phyloP scores from a whole-genome alignment of 2,329 filamentous ascomycete genomes.

The Aspergillus sojae region DNA sequence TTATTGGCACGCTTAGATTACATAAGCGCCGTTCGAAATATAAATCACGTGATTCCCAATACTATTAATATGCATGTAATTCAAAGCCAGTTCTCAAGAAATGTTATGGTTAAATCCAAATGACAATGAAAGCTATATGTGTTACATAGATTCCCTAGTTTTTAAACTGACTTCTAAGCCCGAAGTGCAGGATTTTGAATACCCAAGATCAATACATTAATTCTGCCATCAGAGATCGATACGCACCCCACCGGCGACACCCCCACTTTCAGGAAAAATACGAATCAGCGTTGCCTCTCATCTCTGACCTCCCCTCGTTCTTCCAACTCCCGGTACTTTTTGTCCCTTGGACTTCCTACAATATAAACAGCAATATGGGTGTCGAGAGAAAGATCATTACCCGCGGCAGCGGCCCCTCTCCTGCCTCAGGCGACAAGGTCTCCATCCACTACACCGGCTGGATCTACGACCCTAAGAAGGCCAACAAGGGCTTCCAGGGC shows the following conservation, averaged over 20 bases:
- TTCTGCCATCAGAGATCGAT: too few relatives aligned
- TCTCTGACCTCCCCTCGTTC: neutral
- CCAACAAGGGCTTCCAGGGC: neutral
- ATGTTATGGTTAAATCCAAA: too few relatives aligned
- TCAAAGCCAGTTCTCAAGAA: too few relatives aligned
- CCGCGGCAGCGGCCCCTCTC: neutral
- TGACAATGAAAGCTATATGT: accelerated
- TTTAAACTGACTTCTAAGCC: too few relatives aligned
- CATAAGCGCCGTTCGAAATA: too few relatives aligned
- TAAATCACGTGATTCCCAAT: too few relatives aligned
- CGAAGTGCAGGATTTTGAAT: too few relatives aligned
- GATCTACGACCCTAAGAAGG: neutral
- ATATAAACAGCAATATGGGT: neutral
- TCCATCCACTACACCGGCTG: neutral
- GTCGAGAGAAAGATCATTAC: neutral
- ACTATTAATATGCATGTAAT: too few relatives aligned
- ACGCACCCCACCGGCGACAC: too few relatives aligned
- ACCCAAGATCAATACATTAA: too few relatives aligned
- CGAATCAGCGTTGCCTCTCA: neutral
- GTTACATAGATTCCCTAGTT: too few relatives aligned
- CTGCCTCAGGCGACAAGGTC: neutral
- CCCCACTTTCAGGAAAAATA: neutral
- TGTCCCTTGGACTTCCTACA: neutral
- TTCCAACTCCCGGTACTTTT: neutral
- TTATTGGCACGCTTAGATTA: too few relatives aligned